A percentile compares a stretch with the other conserved stretches of the same genome.
phyloP scores from a whole-genome alignment of 306 rosid species.

The Acacia crassicarpa region DNA sequence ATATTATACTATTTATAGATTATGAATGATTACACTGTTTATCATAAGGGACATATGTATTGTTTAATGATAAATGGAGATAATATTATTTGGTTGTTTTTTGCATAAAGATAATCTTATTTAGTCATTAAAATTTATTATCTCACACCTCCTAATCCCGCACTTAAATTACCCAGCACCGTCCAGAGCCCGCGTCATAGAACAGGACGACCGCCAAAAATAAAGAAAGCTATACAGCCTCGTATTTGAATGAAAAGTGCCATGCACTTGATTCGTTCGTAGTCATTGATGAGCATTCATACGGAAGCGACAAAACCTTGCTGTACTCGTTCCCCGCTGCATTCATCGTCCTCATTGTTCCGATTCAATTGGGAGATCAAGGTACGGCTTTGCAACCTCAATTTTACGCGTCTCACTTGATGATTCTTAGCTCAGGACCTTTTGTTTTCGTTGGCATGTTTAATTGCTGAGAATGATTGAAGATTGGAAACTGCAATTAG shows the following conservation, averaged over 20 bases:
- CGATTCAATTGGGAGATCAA: background rate
- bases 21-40: background rate
- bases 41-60: background rate
- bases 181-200: background rate
- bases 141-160: background rate
- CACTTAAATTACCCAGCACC: background rate
- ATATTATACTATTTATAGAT: background rate
- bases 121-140: background rate
- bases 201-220: background rate
- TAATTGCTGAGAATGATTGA: background rate
- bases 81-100: too few species aligned
- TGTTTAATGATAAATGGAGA: too few species aligned
- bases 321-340: background rate
- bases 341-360: background rate
- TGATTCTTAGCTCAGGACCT: background rate
- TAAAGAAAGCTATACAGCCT: background rate
- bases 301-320: constrained; percentile 6
- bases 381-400: background rate
- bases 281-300: constrained; percentile 8
- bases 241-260: background rate
- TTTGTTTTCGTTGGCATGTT: background rate
- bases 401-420: background rate
- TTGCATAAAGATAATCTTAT: background rate
- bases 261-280: background rate
- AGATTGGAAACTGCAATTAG: background rate